phyloP scores from a whole-genome alignment of 2,329 filamentous ascomycete species.

The Nothophoma quercina region DNA sequence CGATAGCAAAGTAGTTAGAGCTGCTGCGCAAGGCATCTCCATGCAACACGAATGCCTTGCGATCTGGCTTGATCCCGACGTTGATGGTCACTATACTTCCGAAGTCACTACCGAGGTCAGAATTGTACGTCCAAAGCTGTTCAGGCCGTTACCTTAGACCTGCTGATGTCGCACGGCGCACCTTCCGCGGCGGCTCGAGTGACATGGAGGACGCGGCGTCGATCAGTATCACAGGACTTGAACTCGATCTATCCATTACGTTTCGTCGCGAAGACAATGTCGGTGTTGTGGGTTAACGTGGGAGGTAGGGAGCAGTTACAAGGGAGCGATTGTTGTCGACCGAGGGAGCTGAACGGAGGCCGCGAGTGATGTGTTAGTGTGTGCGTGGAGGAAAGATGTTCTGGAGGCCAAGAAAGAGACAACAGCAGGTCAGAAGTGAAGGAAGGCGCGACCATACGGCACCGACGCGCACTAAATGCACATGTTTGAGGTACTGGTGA shows the following conservation, averaged over 20 bases:
- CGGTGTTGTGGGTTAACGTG: neutral
- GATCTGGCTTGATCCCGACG: constrained; percentile 2
- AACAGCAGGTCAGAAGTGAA: neutral
- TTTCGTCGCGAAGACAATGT: neutral
- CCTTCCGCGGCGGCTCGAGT: constrained; percentile 1
- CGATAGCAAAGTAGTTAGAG: neutral
- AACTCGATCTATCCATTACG: neutral
- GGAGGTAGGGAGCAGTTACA: neutral
- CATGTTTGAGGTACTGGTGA: neutral
- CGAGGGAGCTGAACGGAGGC: neutral
- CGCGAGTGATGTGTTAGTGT: neutral
- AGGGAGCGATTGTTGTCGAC: neutral
- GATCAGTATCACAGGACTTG: neutral
- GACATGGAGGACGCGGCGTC: neutral
- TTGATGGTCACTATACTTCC: constrained; percentile 1
- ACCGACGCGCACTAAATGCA: neutral
- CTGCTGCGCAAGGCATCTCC: constrained; percentile 1
- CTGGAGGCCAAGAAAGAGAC: neutral
- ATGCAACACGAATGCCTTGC: constrained; percentile 7
- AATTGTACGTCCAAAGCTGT: neutral
- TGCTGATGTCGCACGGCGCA: constrained; percentile 3
- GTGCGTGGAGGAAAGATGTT: neutral
- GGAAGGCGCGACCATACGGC: neutral
- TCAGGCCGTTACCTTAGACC: neutral
- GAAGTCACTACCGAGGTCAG: constrained; percentile 8